Evolutionary conservation across 2,329 filamentous ascomycete species (phyloP).

Genomic region (Paecilomyces variotii): DNA sequence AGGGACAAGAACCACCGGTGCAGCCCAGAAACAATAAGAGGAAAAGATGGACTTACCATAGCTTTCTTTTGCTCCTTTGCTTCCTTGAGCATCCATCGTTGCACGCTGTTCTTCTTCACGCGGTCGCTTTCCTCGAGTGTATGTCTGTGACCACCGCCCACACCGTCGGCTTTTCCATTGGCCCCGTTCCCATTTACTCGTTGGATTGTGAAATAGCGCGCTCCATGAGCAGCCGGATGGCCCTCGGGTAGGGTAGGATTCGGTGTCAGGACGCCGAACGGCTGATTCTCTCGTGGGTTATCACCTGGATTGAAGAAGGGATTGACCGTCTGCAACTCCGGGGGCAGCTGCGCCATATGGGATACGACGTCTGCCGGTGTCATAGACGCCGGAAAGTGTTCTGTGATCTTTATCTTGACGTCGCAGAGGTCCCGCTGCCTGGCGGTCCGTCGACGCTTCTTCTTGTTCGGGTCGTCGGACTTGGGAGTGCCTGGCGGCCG

Average conservation of each 20-base stretch:
- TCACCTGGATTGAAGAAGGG: conserved; percentile 12
- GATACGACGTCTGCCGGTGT: conserved; percentile 7
- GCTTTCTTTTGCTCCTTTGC: conserved; percentile 59
- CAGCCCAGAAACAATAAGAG: background rate
- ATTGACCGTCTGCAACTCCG: conserved; percentile 17
- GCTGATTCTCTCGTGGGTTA: conserved; percentile 13
- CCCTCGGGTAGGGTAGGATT: conserved; percentile 31
- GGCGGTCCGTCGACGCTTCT: conserved; percentile 70
- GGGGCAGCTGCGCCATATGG: conserved; percentile 6
- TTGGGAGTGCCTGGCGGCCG: conserved; percentile 71
- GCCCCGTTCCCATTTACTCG: conserved; percentile 68
- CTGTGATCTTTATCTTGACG: conserved; percentile 79
- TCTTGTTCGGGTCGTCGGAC: conserved; percentile 70
- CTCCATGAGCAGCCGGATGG: conserved; percentile 43
- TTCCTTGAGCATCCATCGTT: conserved; percentile 56
- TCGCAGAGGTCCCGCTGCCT: conserved; percentile 72
- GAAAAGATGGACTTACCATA: conserved; percentile 36
- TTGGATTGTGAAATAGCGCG: conserved; percentile 65
- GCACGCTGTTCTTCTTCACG: conserved; percentile 73
- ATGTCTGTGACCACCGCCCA: conserved; percentile 67
- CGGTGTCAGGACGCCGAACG: conserved; percentile 39
- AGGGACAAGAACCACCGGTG: background rate
- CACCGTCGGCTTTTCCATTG: conserved; percentile 63
- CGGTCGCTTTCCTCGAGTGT: conserved; percentile 64
- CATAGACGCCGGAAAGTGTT: conserved; percentile 56